phyloP scores from a whole-genome alignment of 495 filamentous ascomycete species.

The Tuber borchii region DNA sequence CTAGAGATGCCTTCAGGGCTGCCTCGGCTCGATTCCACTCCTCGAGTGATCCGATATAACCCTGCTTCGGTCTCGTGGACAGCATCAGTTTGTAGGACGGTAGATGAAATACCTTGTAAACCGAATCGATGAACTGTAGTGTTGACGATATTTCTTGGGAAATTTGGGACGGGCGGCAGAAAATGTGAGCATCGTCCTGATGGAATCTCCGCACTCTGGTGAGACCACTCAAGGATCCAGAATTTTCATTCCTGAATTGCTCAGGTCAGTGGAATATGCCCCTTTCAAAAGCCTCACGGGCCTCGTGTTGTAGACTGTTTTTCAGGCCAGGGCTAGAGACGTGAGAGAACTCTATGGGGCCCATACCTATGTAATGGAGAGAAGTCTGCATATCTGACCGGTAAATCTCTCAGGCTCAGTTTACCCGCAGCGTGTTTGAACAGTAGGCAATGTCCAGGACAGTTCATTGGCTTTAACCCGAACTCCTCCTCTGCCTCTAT shows the following conservation, averaged over 20 bases:
- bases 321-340: neutral
- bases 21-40: conserved; percentile 79
- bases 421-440: conserved; percentile 59
- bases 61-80: conserved; percentile 68
- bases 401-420: conserved; percentile 73
- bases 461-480: conserved; percentile 95
- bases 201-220: conserved; percentile 90
- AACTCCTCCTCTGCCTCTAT: conserved; percentile 63
- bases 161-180: conserved; percentile 80
- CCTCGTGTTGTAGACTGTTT: neutral
- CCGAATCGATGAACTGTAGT: conserved; percentile 70
- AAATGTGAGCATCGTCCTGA: conserved; percentile 94
- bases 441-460: conserved; percentile 86
- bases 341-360: neutral
- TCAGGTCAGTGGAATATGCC: neutral
- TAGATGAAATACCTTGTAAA: conserved; percentile 68
- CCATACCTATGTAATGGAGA: conserved; percentile 63
- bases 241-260: conserved; percentile 67
- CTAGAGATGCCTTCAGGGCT: conserved; percentile 63
- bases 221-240: conserved; percentile 75
- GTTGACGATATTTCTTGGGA: conserved; percentile 70
- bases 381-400: conserved; percentile 88
- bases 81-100: conserved; percentile 69
- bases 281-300: neutral
- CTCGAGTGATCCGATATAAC: conserved; percentile 69